These are phyloP conservation scores for Candida namnaoensis DNA, from an alignment of 805 yeast species.

Conservation along the genomic window DNA sequence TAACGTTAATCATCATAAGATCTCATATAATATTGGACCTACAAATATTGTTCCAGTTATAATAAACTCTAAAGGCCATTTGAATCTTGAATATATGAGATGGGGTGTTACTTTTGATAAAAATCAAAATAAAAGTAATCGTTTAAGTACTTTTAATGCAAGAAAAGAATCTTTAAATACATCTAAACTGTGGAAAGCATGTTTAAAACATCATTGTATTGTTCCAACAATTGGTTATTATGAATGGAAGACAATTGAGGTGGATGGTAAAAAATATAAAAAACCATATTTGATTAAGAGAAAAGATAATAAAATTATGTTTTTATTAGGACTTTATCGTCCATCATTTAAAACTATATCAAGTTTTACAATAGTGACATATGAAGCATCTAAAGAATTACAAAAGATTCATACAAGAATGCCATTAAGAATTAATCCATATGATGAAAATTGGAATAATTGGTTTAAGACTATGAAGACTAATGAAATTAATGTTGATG, in stretches of 20 bases:
- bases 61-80: too few relatives aligned
- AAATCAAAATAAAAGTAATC: constrained; percentile 1
- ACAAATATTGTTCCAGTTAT: constrained; percentile 34
- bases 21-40: constrained; percentile 57
- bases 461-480: constrained; percentile 46
- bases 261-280: constrained; percentile 22
- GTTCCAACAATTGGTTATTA: constrained; percentile 79
- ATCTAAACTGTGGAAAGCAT: constrained; percentile 49
- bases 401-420: constrained; percentile 70
- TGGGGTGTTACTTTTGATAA: constrained; percentile 43
- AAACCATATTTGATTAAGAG: constrained; percentile 60
- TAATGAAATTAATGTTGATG: constrained; percentile 29
- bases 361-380: constrained; percentile 62
- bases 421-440: constrained; percentile 65
- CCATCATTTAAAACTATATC: background rate
- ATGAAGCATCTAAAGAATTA: constrained; percentile 53
- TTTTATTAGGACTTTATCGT: constrained; percentile 53
- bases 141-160: constrained; percentile 63
- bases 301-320: constrained; percentile 43
- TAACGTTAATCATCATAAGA: constrained; percentile 9
- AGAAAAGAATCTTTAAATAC: constrained; percentile 50
- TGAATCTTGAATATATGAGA: constrained; percentile 40
- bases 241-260: constrained; percentile 55
- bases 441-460: constrained; percentile 41
- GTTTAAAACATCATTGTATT: constrained; percentile 51